These are phyloP conservation scores for Nicotiana knightiana DNA, from an alignment of 257 asterid species.

Conservation along the genomic window DNA sequence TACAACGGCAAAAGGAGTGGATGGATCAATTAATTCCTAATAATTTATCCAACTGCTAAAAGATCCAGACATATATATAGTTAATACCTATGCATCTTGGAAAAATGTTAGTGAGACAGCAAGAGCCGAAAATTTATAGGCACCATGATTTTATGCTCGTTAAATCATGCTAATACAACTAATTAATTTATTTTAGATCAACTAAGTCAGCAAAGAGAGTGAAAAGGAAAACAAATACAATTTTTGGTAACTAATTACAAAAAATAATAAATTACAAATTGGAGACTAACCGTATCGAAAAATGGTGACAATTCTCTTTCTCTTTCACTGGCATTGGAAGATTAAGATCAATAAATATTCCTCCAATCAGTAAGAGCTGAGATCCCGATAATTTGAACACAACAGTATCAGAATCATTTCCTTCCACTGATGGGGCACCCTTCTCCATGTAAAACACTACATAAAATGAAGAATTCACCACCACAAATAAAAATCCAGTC, in stretches of 20 bases:
- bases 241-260: neutral
- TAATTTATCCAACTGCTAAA: too few relatives aligned
- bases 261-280: neutral
- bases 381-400: slow-evolving; percentile 36
- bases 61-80: neutral
- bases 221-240: neutral
- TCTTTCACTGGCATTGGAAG: neutral
- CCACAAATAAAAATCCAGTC: slow-evolving; percentile 19
- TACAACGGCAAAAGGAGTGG: neutral
- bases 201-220: neutral
- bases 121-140: neutral
- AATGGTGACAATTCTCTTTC: too few relatives aligned
- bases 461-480: neutral
- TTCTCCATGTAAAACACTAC: neutral
- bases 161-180: neutral
- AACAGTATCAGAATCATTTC: slow-evolving; percentile 16
- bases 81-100: neutral
- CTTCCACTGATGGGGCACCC: slow-evolving; percentile 22
- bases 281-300: neutral
- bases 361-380: slow-evolving; percentile 34
- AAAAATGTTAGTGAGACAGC: neutral
- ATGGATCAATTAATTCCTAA: neutral
- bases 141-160: neutral
- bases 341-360: slow-evolving; percentile 46
- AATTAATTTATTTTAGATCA: neutral